Percentiles rank a stretch among this genome's conserved stretches.
These are phyloP conservation scores for Saccharomyces hybrid DNA, from an alignment of 1,139 yeast genomes.

Conservation along the genomic window DNA sequence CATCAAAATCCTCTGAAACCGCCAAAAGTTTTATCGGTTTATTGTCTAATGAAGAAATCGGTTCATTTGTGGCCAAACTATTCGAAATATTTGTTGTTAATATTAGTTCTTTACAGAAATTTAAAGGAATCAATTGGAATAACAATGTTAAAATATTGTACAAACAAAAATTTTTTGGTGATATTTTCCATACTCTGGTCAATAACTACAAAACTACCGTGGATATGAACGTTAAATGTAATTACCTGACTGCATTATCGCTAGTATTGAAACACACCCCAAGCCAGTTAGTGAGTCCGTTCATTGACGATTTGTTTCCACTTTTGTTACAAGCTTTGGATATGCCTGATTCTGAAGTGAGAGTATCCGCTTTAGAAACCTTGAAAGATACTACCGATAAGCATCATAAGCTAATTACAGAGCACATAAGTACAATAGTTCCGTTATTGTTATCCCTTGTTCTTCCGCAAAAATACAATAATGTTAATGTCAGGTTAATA, in stretches of 20 bases:
- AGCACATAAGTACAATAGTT: conserved; percentile 50
- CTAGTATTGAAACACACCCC: conserved; percentile 60
- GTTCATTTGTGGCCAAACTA: conserved; percentile 41
- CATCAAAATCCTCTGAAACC: conserved; percentile 39
- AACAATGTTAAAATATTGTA: conserved; percentile 58
- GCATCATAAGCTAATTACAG: conserved; percentile 42
- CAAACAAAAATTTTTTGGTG: conserved; percentile 69
- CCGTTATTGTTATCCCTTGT: conserved; percentile 45
- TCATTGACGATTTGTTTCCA: conserved; percentile 59
- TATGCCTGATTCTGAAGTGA: conserved; percentile 43
- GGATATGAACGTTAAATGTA: conserved; percentile 34
- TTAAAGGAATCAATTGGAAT: conserved; percentile 44
- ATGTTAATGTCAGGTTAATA: conserved; percentile 45
- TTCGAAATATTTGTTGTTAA: conserved; percentile 63
- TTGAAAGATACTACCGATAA: conserved; percentile 49
- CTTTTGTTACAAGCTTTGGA: conserved; percentile 59
- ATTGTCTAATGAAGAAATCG: conserved; percentile 31
- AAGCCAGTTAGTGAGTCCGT: conserved; percentile 50
- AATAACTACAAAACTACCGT: conserved; percentile 32
- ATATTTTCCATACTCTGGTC: conserved; percentile 44
- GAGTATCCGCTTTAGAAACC: conserved; percentile 52
- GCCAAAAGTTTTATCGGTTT: conserved; percentile 35
- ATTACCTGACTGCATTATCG: conserved; percentile 59
- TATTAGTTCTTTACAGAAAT: conserved; percentile 49
- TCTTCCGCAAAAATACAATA: conserved; percentile 25